Conservation (phyloP, 345 rosid species). For the Syzygium aromaticum region DNA sequence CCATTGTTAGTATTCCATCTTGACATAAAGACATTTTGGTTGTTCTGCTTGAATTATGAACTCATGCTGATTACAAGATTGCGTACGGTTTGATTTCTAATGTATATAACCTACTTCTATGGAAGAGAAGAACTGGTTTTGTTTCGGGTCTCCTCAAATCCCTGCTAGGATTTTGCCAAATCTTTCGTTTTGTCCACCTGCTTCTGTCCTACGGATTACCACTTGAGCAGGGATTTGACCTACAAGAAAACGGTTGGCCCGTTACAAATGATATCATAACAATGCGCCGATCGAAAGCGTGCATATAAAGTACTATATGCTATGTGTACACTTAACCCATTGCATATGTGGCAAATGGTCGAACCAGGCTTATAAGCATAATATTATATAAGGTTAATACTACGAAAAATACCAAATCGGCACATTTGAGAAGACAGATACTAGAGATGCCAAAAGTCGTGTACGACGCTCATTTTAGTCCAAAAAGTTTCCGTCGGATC, state of each 20-base stretch:
- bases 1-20: not conserved
- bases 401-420: no score
- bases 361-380: not conserved
- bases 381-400: not conserved
- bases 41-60: not conserved
- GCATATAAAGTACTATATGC: not conserved
- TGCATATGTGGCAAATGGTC: not conserved
- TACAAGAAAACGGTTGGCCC: not conserved
- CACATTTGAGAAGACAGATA: no score
- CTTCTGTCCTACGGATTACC: not conserved
- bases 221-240: not conserved
- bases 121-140: not conserved
- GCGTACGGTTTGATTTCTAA: not conserved
- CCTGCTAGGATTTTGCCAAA: not conserved
- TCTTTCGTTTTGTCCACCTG: not conserved
- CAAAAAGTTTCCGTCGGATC: no score
- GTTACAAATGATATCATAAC: not conserved
- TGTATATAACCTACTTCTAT: not conserved
- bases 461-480: no score
- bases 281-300: not conserved
- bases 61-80: not conserved
- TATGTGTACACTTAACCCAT: not conserved
- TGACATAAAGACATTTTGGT: not conserved
- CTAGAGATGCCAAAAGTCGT: no score
- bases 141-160: not conserved